These are phyloP conservation scores for Jaenimonas drosophilae DNA, from an alignment of 208 protist genomes.

Conservation along the genomic window DNA sequence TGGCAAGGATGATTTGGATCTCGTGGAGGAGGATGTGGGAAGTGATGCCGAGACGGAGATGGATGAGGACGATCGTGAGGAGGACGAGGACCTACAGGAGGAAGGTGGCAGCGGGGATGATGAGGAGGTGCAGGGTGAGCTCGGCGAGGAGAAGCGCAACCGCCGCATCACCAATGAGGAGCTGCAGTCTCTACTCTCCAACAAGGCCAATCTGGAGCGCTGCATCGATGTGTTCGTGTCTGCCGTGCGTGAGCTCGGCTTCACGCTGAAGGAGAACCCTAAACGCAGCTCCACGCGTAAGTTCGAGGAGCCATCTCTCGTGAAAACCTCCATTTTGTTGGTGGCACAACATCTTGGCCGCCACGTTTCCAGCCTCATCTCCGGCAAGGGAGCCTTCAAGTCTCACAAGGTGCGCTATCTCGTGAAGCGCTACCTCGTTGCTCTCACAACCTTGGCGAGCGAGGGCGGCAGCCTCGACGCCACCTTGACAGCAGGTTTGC, in stretches of 20 bases:
- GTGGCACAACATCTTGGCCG: conserved; percentile 43
- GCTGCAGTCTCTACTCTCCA: conserved; percentile 25
- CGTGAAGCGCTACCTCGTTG: conserved; percentile 63
- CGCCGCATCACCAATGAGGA: conserved; percentile 49
- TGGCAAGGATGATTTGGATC: conserved; percentile 66
- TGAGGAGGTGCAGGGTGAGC: conserved; percentile 16
- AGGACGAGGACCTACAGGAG: conserved; percentile 8
- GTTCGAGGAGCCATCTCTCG: conserved; percentile 83
- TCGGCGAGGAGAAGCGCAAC: conserved; percentile 13
- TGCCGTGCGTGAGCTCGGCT: conserved; percentile 70
- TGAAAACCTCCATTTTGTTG: conserved; percentile 76
- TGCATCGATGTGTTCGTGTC: conserved; percentile 75
- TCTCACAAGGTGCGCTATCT: conserved; percentile 65
- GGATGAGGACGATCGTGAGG: conserved; percentile 45
- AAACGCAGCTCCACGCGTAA: conserved; percentile 58
- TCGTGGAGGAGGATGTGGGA: conserved; percentile 63
- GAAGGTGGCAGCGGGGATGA: conserved; percentile 10
- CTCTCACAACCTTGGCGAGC: conserved; percentile 43
- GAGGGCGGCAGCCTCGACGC: conserved; percentile 55
- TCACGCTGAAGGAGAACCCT: conserved; percentile 56
- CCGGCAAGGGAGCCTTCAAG: conserved; percentile 72
- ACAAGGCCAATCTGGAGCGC: conserved; percentile 24
- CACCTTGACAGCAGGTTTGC: conserved; percentile 46
- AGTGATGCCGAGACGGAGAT: conserved; percentile 72
- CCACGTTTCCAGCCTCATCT: conserved; percentile 65